Evolutionary conservation across 1,284 basidiomycete genomes (phyloP).

Genomic region (Cutaneotrichosporon mucoides): DNA sequence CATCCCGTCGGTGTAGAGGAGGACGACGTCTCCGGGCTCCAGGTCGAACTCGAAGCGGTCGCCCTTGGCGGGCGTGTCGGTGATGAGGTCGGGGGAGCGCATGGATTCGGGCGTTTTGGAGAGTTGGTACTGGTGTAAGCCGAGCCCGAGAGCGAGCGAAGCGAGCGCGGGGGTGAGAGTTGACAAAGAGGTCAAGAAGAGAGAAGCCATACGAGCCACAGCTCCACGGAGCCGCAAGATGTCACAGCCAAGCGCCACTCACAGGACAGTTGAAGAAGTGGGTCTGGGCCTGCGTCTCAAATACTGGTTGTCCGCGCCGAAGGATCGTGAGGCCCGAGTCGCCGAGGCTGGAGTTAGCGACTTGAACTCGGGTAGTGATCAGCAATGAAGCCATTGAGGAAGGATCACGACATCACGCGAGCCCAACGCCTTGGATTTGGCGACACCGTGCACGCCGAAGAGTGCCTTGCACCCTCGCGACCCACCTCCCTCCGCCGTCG

Average conservation of each 20-base stretch:
- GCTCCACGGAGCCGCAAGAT: too few relatives aligned
- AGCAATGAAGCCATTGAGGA: too few relatives aligned
- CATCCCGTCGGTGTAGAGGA: slow-evolving; percentile 54
- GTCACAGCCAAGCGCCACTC: slow-evolving; percentile 11
- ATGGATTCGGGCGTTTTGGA: slow-evolving; percentile 32
- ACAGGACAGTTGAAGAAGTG: slow-evolving; percentile 51
- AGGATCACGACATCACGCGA: too few relatives aligned
- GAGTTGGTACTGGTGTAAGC: slow-evolving; percentile 29
- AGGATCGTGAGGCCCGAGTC: slow-evolving; percentile 49
- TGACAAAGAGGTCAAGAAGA: too few relatives aligned
- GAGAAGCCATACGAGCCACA: too few relatives aligned
- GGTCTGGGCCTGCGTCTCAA: slow-evolving; percentile 41
- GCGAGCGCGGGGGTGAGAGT: too few relatives aligned
- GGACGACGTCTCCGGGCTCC: slow-evolving; percentile 44
- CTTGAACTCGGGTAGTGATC: too few relatives aligned
- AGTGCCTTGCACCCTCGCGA: too few relatives aligned
- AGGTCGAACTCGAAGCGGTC: slow-evolving; percentile 41
- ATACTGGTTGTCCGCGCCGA: slow-evolving; percentile 37
- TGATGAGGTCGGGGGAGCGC: slow-evolving; percentile 17
- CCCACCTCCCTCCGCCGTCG: too few relatives aligned
- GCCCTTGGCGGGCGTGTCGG: slow-evolving; percentile 36
- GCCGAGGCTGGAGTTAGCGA: slow-evolving; percentile 37
- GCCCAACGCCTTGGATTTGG: too few relatives aligned
- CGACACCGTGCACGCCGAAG: too few relatives aligned
- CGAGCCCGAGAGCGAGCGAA: too few relatives aligned